Conservation (phyloP, 257 asterid species). For the Phtheirospermum japonicum region DNA sequence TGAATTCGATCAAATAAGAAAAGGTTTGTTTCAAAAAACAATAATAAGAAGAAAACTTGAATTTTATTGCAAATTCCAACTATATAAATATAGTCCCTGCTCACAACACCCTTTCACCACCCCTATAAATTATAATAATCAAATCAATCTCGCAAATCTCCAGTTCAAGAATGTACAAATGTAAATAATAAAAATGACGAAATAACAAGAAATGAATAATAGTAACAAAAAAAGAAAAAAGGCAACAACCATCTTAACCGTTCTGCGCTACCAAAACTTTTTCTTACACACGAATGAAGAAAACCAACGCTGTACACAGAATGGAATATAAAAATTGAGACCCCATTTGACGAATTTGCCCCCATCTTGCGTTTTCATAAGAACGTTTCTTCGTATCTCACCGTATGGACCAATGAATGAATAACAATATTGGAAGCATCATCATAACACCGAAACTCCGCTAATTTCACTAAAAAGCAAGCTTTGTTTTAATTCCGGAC, state of each 20-base stretch:
- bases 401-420: conserved; percentile 44
- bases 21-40: too few relatives aligned
- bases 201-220: background rate
- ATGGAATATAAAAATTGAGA: conserved; percentile 24
- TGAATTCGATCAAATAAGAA: too few relatives aligned
- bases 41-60: too few relatives aligned
- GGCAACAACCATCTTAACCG: conserved; percentile 37
- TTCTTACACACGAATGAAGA: conserved; percentile 79
- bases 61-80: too few relatives aligned
- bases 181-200: conserved; percentile 23
- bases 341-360: conserved; percentile 32
- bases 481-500: conserved; percentile 53
- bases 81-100: too few relatives aligned
- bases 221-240: conserved; percentile 31
- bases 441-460: conserved; percentile 46
- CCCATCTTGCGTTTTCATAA: conserved; percentile 25
- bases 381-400: conserved; percentile 11
- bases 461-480: conserved; percentile 31
- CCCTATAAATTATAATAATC: too few relatives aligned
- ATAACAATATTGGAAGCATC: conserved; percentile 31
- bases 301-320: conserved; percentile 67
- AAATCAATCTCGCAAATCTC: conserved; percentile 38
- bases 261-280: conserved; percentile 90
- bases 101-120: background rate
- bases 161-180: conserved; percentile 59